Conservation (phyloP, 2,329 filamentous ascomycete genomes). For the Penicillium olsonii region DNA sequence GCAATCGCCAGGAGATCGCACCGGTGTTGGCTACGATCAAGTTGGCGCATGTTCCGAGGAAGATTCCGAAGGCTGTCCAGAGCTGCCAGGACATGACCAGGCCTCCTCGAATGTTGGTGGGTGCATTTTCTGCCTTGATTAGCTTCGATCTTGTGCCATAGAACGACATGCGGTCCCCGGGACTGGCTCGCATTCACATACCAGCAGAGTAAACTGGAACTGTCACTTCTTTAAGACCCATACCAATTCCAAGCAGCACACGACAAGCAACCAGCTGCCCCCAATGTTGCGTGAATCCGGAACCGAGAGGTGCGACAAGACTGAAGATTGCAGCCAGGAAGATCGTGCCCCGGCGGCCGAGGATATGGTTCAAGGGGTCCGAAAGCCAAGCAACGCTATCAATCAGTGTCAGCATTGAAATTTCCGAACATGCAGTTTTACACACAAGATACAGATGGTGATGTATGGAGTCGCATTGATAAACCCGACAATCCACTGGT, state of each 20-base stretch:
- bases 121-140: conserved; percentile 46
- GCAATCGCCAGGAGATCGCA: conserved; percentile 46
- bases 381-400: conserved; percentile 20
- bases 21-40: conserved; percentile 43
- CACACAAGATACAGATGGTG: conserved; percentile 50
- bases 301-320: conserved; percentile 18
- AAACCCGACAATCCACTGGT: conserved; percentile 61
- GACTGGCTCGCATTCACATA: not conserved
- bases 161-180: not conserved
- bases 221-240: conserved; percentile 44
- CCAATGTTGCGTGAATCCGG: conserved; percentile 19
- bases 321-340: conserved; percentile 21
- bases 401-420: not conserved
- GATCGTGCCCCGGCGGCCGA: conserved; percentile 22
- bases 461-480: conserved; percentile 60
- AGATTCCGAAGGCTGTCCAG: conserved; percentile 46
- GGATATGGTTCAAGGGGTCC: conserved; percentile 18
- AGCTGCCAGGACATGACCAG: conserved; percentile 60
- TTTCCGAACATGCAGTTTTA: not conserved
- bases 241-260: conserved; percentile 37
- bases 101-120: conserved; percentile 55
- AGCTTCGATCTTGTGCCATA: not conserved
- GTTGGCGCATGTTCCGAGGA: conserved; percentile 45
- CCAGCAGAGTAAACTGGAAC: conserved; percentile 56
- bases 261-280: conserved; percentile 18